phyloP scores from a whole-genome alignment of 1,284 basidiomycete genomes.

The Singerocomus rubriflavus region DNA sequence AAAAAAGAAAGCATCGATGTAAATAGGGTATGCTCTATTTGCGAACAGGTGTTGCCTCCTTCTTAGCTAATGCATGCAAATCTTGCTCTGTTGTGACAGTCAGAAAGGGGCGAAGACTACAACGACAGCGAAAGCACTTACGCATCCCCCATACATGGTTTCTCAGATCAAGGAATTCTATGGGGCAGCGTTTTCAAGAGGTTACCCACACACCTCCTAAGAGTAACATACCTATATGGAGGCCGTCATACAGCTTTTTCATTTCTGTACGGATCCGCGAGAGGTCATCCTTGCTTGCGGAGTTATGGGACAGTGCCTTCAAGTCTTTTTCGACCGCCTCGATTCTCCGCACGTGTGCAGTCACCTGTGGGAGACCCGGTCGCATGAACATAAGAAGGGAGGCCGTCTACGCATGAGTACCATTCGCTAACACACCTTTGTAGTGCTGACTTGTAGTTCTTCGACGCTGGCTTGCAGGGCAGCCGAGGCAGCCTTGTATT shows the following conservation, averaged over 20 bases:
- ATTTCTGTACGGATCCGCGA: slow-evolving; percentile 71
- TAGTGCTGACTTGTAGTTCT: slow-evolving; percentile 80
- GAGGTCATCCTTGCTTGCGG: slow-evolving; percentile 77
- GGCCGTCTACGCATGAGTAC: slow-evolving; percentile 22
- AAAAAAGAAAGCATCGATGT: background rate
- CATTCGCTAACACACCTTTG: slow-evolving; percentile 50
- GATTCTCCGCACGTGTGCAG: slow-evolving; percentile 80
- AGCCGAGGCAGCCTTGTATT: slow-evolving; percentile 84
- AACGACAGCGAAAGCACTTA: slow-evolving; percentile 41
- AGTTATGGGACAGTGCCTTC: slow-evolving; percentile 65
- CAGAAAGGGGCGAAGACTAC: background rate
- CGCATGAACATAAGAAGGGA: background rate
- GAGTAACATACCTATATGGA: slow-evolving; percentile 62
- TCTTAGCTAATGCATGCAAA: slow-evolving; percentile 69
- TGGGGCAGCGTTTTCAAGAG: background rate
- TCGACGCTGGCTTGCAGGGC: slow-evolving; percentile 84
- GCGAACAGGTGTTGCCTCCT: slow-evolving; percentile 57
- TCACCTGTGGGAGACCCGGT: slow-evolving; percentile 51
- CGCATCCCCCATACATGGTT: slow-evolving; percentile 82
- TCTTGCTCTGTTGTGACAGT: slow-evolving; percentile 61
- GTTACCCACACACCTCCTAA: background rate
- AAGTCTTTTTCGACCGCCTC: slow-evolving; percentile 87
- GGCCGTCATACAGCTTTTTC: slow-evolving; percentile 82
- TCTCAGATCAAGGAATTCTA: slow-evolving; percentile 72
- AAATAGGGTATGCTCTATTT: slow-evolving; percentile 33